These are phyloP conservation scores for Lenwebbia sp. DNA, from an alignment of 345 rosid species.

Conservation along the genomic window DNA sequence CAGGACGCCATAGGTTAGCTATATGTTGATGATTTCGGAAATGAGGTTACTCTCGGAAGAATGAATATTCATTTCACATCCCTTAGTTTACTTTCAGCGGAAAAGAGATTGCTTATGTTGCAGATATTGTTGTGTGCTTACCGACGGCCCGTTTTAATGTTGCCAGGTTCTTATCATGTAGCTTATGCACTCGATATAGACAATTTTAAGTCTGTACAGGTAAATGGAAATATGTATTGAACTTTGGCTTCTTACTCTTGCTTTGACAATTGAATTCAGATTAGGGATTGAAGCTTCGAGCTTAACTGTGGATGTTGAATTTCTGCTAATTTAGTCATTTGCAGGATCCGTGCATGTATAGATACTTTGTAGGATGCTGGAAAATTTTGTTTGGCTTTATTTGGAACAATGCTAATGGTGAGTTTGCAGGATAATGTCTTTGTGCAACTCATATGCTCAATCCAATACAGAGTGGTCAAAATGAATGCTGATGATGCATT, in stretches of 20 bases:
- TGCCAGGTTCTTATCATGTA: background rate
- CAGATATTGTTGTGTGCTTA: background rate
- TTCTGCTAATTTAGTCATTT: background rate
- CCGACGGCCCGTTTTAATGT: background rate
- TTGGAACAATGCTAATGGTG: background rate
- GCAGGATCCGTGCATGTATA: background rate
- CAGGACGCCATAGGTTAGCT: background rate
- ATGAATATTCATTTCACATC: background rate
- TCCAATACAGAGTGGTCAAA: constrained; percentile 73
- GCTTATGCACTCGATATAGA: background rate
- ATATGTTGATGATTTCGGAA: background rate
- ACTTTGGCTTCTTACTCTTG: background rate
- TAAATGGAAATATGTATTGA: background rate
- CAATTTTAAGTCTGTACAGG: background rate
- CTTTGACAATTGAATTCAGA: background rate
- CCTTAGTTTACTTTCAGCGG: background rate
- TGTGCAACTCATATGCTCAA: constrained; percentile 89
- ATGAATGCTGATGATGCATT: constrained; percentile 91
- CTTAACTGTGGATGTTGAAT: background rate
- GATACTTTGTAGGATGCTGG: background rate
- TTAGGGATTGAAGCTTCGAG: background rate
- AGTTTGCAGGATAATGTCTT: constrained; percentile 52
- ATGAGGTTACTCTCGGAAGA: background rate
- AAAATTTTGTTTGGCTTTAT: background rate
- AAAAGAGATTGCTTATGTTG: background rate